Base-by-base conservation (phyloP, 331 rosid species). In the Quercus lobata region DNA sequence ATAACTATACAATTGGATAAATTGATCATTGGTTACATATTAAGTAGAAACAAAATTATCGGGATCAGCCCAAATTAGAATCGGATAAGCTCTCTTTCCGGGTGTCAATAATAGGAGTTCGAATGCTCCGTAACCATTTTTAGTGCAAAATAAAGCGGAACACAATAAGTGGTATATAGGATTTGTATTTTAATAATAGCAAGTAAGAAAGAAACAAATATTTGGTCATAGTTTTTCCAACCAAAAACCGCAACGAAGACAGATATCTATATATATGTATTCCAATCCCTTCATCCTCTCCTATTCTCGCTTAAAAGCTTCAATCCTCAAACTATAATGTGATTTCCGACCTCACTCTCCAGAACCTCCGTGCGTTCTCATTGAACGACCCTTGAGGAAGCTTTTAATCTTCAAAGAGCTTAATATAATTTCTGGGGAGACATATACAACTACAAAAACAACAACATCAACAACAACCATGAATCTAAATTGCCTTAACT, bases 401-500 rank as follows among this genome's bases (percentile, higher is more conserved):
- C 66, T 14, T 60, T 60, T 15, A 22, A 10, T 14, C 54, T 49
- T 49, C 54, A 66, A 58, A 66, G 75, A 78, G 46, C 12, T 41
- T 41, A 41, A 41, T 41, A 41, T 9, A 79, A 54, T 57, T 49
- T 77, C 73, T 78, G 75, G 77, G 41, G 58, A 81, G 25, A 53
- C 25, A 69, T 49, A 49, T 14, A 49, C 17, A 12, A 14, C 4
- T 12, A 8, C 5, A 4, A 4, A 0, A 8, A 41, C 46, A 41
- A 41, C 46, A 8, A 35, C 41, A 7, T 8, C 46, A 41, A 41
- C 46, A 61, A 63, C 78, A 71, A 83, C 52, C 56, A 91, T 94
- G 98, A 87, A 80, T 80, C 92, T 94, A 68, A 91, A 79, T 69
- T 94, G 97, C 86, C 89, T 95, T 8, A 86, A 92, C 61, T 79